Conservation (phyloP, 2,329 filamentous ascomycete species). For the Phialophora macrospora region DNA sequence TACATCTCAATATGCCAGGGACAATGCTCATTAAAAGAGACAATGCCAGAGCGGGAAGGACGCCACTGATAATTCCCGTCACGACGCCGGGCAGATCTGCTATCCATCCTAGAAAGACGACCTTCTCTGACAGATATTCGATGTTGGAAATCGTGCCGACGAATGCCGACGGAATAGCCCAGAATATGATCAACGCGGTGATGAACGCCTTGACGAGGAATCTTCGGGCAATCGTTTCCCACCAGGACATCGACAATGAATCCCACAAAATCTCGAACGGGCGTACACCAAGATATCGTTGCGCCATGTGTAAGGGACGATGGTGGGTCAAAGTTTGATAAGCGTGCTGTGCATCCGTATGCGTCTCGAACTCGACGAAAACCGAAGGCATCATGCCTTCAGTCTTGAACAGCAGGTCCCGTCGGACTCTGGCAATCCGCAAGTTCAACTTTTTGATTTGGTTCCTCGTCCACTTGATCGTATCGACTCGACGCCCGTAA, state of each 20-base stretch:
- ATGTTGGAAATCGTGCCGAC: slow-evolving; percentile 88
- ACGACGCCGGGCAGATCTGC: slow-evolving; percentile 70
- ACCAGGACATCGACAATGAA: slow-evolving; percentile 74
- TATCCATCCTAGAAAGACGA: slow-evolving; percentile 72
- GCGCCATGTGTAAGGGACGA: slow-evolving; percentile 82
- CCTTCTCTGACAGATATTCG: slow-evolving; percentile 60
- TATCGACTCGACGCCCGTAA: slow-evolving; percentile 45
- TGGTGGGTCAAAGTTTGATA: slow-evolving; percentile 86
- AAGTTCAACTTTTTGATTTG: slow-evolving; percentile 43
- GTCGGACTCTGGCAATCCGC: slow-evolving; percentile 43
- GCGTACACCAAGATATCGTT: slow-evolving; percentile 80
- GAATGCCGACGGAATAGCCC: slow-evolving; percentile 74
- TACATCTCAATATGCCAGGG: slow-evolving; percentile 77
- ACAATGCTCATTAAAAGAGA: slow-evolving; percentile 85
- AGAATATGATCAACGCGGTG: slow-evolving; percentile 81
- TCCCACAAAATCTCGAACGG: slow-evolving; percentile 87
- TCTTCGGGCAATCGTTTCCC: slow-evolving; percentile 58
- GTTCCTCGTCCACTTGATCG: slow-evolving; percentile 46
- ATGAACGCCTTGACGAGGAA: slow-evolving; percentile 73
- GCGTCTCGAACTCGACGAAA: slow-evolving; percentile 84
- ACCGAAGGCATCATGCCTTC: slow-evolving; percentile 70
- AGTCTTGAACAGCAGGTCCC: slow-evolving; percentile 38
- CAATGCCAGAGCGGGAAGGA: slow-evolving; percentile 78
- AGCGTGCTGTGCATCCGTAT: slow-evolving; percentile 82
- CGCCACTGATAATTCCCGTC: slow-evolving; percentile 78